Evolutionary conservation across 2,329 filamentous ascomycete genomes (phyloP), one percentile per base, ranked within the genome.

Genomic region (Phyllosticta citribraziliensis): DNA sequence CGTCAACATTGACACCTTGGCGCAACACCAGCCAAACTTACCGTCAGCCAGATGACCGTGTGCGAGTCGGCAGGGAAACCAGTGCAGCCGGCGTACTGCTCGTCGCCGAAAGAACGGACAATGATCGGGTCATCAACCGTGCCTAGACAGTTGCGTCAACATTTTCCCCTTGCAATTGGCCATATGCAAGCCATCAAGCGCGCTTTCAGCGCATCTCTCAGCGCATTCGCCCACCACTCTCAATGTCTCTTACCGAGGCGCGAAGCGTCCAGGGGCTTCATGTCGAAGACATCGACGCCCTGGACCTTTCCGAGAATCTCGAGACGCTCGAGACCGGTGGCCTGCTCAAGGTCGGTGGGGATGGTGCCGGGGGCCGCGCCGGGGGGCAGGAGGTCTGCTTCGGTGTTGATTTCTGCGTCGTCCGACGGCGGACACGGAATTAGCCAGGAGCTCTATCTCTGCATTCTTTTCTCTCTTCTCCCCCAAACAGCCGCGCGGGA

Each of bases 291-390:
- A 75, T 99, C 94, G 71, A 97, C 82, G 68, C 94, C 92, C 83
- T 97, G 91, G 88, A 97, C 96, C 86, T 99, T 99, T 79, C 94
- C 94, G 75, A 99, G 83, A 73, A 99, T 94, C 80, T 99, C 94
- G 70, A 99, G 85, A 85, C 94, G 92, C 83, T 99, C 94, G 64
- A 97, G 84, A 89, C 94, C 94, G 70, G 94, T 97, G 63, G 94
- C 80, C 78, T 99, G 94, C 77, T 97, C 91, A 74, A 96, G 78
- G 78, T 99, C 94, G 79, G 90, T 95, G 67, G 94, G 91, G 68
- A 99, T 82, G 75, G 88, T 89, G 74, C 94, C 93, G 66, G 86
- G 79, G 70, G 84, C 77, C 70, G 88, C 91, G 81, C 94, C 94
- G 35, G 91, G 89, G 66, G 88, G 84, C 67, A 95, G 68, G 63